Evolutionary conservation across 2,329 filamentous ascomycete species (phyloP).

Genomic region (Paradendryphiella salina): DNA sequence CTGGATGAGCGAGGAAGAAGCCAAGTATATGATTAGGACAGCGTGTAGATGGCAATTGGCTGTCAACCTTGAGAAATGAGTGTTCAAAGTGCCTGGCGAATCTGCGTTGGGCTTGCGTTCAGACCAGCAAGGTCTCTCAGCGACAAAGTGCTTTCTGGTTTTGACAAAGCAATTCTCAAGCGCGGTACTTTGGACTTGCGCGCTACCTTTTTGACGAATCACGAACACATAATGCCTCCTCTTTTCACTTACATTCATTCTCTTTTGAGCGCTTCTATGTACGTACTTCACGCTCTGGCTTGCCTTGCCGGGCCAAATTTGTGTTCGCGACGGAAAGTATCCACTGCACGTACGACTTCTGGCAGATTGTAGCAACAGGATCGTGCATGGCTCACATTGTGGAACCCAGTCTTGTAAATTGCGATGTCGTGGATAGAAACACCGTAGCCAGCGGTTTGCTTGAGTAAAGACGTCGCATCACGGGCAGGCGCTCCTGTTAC

Average conservation of each 20-base stretch:
- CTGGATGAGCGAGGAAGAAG: conserved; percentile 34
- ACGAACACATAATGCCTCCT: not conserved
- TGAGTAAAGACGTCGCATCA: no score
- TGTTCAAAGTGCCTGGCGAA: no score
- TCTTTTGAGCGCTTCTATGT: not conserved
- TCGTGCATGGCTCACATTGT: no score
- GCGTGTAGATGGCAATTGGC: conserved; percentile 31
- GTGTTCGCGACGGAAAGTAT: no score
- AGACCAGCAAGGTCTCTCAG: not conserved
- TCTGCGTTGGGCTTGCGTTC: not conserved
- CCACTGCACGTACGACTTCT: no score
- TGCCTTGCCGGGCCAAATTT: no score
- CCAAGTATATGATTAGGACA: conserved; percentile 34
- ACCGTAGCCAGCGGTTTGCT: no score
- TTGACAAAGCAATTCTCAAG: not conserved
- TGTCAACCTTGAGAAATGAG: conserved; percentile 58
- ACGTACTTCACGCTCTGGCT: not conserved
- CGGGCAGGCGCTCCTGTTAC: not conserved
- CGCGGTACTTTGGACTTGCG: not conserved
- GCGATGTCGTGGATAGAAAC: no score
- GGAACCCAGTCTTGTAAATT: no score
- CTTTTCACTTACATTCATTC: not conserved
- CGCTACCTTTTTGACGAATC: not conserved
- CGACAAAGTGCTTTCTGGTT: not conserved
- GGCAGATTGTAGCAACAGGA: no score